Percentiles rank a stretch among this genome's conserved stretches.
These are phyloP conservation scores for Hypoxylon sp. DNA, from an alignment of 2,329 filamentous ascomycete genomes.

Conservation along the genomic window DNA sequence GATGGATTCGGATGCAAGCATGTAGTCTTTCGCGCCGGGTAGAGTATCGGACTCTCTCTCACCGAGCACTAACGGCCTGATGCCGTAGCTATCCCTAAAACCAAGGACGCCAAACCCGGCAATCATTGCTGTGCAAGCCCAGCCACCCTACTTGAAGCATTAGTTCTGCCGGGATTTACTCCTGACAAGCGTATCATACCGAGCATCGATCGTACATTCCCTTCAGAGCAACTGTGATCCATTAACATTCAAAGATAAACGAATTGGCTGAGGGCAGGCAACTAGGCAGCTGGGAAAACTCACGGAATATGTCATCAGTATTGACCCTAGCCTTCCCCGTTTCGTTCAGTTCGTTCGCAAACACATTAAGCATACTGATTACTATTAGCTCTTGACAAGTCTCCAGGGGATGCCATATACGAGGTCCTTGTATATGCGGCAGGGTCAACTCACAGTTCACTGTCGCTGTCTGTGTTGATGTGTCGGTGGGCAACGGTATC, in stretches of 20 bases:
- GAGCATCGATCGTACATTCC: conserved; percentile 75
- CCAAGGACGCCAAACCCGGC: conserved; percentile 82
- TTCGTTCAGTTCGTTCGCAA: conserved; percentile 53
- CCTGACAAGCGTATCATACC: conserved; percentile 1
- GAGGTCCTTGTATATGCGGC: not conserved
- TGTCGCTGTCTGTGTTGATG: conserved; percentile 61
- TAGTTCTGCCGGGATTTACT: not conserved
- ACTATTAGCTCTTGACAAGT: conserved; percentile 1
- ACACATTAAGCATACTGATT: conserved; percentile 31
- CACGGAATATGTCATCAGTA: conserved; percentile 76
- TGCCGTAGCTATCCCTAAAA: conserved; percentile 76
- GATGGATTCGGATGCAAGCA: conserved; percentile 83
- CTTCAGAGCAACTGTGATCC: conserved; percentile 59
- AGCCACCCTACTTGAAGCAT: conserved; percentile 65
- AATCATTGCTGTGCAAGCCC: conserved; percentile 85
- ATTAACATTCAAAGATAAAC: conserved; percentile 5
- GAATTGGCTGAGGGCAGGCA: not conserved
- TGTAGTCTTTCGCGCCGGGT: conserved; percentile 71
- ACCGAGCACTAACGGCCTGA: conserved; percentile 78
- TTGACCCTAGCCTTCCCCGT: conserved; percentile 87
- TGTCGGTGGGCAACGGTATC: conserved; percentile 83
- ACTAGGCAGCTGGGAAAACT: not conserved
- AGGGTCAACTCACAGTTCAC: conserved; percentile 25
- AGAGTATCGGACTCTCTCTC: conserved; percentile 65
- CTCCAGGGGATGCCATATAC: not conserved